Evolutionary conservation across 768 basidiomycete genomes (phyloP).

Genomic region (Infundibulicybe gibba): DNA sequence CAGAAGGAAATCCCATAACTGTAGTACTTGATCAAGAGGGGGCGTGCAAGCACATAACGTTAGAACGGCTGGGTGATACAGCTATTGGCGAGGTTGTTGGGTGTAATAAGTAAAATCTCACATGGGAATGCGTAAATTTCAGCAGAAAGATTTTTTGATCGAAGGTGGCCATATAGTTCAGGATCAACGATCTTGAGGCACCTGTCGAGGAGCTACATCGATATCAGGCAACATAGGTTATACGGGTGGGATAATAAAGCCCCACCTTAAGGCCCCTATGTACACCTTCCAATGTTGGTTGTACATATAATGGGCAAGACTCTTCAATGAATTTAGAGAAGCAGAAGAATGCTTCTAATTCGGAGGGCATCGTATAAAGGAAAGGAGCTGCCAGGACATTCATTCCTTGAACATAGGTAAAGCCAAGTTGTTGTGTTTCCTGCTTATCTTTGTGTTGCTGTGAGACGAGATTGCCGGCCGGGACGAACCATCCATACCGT

Average conservation of each 20-base stretch:
- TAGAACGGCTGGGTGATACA: slow-evolving; percentile 62
- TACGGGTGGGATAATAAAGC: slow-evolving; percentile 1
- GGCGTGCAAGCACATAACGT: slow-evolving; percentile 97
- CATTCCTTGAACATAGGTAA: slow-evolving; percentile 99
- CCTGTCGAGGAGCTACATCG: slow-evolving; percentile 77
- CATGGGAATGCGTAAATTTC: slow-evolving; percentile 98
- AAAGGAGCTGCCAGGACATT: slow-evolving; percentile 98
- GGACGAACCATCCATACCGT: slow-evolving; percentile 45
- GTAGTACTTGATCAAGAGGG: slow-evolving; percentile 90
- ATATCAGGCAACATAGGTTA: not conserved
- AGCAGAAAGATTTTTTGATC: slow-evolving; percentile 88
- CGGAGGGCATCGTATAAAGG: slow-evolving; percentile 94
- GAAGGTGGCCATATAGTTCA: slow-evolving; percentile 75
- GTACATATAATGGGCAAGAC: slow-evolving; percentile 93
- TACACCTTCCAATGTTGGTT: slow-evolving; percentile 93
- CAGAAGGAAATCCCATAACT: slow-evolving; percentile 95
- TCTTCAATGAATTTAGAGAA: slow-evolving; percentile 96
- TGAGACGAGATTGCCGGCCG: not conserved
- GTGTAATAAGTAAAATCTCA: slow-evolving; percentile 32
- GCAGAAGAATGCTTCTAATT: slow-evolving; percentile 97
- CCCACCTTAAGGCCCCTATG: slow-evolving; percentile 89
- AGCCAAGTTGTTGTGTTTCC: slow-evolving; percentile 75
- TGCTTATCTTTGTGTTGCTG: slow-evolving; percentile 52
- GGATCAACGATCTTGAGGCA: slow-evolving; percentile 92
- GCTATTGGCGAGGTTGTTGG: slow-evolving; percentile 2